A percentile compares a stretch with the other conserved stretches of the same genome.
Evolutionary conservation across 805 yeast species (phyloP).

Genomic region (Metschnikowia lunata): DNA sequence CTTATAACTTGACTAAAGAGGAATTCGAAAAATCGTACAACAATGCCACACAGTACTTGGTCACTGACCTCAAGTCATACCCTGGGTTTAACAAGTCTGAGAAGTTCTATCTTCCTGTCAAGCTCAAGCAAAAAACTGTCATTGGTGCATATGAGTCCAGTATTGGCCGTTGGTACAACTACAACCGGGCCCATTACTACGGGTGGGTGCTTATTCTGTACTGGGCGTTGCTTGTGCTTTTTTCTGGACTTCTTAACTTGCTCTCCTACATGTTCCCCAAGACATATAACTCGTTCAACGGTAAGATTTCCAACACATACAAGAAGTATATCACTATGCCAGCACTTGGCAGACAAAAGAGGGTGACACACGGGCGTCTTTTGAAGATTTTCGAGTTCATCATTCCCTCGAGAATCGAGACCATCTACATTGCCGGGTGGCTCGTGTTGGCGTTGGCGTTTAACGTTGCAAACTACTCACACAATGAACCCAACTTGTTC

Average conservation of each 20-base stretch:
- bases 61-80: conserved; percentile 27
- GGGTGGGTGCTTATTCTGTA: conserved; percentile 42
- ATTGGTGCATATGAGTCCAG: conserved; percentile 25
- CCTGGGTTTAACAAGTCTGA: conserved; percentile 26
- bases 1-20: conserved; percentile 24
- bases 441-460: conserved; percentile 12
- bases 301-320: conserved; percentile 22
- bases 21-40: conserved; percentile 32
- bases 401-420: conserved; percentile 29
- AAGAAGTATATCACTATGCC: conserved; percentile 28
- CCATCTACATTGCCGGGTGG: conserved; percentile 20
- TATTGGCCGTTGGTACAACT: conserved; percentile 33
- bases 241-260: conserved; percentile 42
- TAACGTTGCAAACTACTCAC: conserved; percentile 11
- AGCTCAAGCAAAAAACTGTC: conserved; percentile 18
- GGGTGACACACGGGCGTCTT: conserved; percentile 5
- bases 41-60: conserved; percentile 40
- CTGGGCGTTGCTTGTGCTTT: conserved; percentile 44
- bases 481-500: conserved; percentile 9
- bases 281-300: conserved; percentile 26
- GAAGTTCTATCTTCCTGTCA: conserved; percentile 34
- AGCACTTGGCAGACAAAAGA: conserved; percentile 20
- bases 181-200: conserved; percentile 35
- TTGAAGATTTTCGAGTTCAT: conserved; percentile 20
- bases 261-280: conserved; percentile 34